phyloP scores from a whole-genome alignment of 768 basidiomycete species.

The Pholiota conissans region DNA sequence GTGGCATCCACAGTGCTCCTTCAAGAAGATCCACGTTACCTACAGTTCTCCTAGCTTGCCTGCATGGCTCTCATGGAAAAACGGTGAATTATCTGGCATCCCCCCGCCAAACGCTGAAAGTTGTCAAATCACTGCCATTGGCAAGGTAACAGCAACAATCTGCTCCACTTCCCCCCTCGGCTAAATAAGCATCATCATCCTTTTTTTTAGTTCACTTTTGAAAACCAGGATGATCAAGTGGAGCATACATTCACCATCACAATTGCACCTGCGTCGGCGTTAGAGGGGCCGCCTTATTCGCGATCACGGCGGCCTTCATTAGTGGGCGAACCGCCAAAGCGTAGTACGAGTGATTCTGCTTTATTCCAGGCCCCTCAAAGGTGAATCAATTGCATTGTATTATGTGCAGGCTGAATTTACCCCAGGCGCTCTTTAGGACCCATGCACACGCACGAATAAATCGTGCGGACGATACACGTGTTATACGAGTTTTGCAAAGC shows the following conservation, averaged over 20 bases:
- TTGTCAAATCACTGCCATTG: slow-evolving; percentile 73
- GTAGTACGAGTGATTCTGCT: slow-evolving; percentile 49
- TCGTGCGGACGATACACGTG: slow-evolving; percentile 56
- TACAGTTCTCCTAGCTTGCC: slow-evolving; percentile 85
- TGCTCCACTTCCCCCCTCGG: slow-evolving; percentile 5
- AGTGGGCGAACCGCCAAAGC: slow-evolving; percentile 40
- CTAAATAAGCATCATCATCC: slow-evolving; percentile 2
- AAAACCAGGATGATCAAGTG: slow-evolving; percentile 72
- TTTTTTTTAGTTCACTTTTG: slow-evolving; percentile 60
- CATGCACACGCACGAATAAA: slow-evolving; percentile 22
- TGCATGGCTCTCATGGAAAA: slow-evolving; percentile 86
- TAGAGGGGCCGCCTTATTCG: slow-evolving; percentile 40
- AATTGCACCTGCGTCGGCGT: slow-evolving; percentile 61
- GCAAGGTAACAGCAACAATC: slow-evolving; percentile 52
- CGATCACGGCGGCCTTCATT: slow-evolving; percentile 44
- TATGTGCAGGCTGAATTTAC: neutral
- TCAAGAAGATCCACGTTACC: slow-evolving; percentile 73
- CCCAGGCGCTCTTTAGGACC: slow-evolving; percentile 5
- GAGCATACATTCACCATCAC: slow-evolving; percentile 66
- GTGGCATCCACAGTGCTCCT: slow-evolving; percentile 94
- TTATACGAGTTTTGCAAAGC: slow-evolving; percentile 74
- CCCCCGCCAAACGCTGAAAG: slow-evolving; percentile 77
- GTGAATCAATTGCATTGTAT: slow-evolving; percentile 19
- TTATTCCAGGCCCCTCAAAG: slow-evolving; percentile 42
- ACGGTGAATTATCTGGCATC: slow-evolving; percentile 77